Base-by-base conservation (phyloP, 768 basidiomycete species). In the Hygrophoropsis aurantiaca region DNA sequence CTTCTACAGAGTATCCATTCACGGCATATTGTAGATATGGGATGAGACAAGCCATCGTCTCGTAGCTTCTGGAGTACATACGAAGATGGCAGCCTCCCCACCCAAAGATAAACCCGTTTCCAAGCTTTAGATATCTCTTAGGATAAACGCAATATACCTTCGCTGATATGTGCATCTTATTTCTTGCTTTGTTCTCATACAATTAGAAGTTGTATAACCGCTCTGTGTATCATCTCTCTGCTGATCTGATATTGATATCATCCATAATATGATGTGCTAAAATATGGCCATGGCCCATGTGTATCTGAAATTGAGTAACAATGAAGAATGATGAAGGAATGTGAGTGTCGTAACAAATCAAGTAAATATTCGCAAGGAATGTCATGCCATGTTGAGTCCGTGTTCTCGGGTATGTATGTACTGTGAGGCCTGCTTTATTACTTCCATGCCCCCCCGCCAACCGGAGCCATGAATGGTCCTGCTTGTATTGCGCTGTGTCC, bases 51-150 rank as follows among this genome's bases (percentile, higher is more conserved):
- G 72, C 49, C 74, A 72, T 47, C 74, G 79, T 11, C 62, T 84
- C 4, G 74, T 79, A 9, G 75, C 74, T 5, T 80, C 81, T 1
- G 81, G 77, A 1, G 70, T 74, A 1, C 80, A 82, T 39, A 69
- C 75, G 44, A 81, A 80, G 51, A 81, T 82, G 80, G 56, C 64
- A 20, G 73, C 80, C 1, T 77, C 78, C 9, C 9, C 37, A 15
- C 40, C 48, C 30, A 47, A 18, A 15, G 27, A 30, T 13, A 30
- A 30, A 13, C 27, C 13, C 27, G 27, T 30, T 13, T 30, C 27
- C 27, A 30, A 30, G 27, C 27, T 30, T 7, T 30, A 13, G 13
- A 30, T 30, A 30, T 6, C 27, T 13, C 27, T 7, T 30, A 13
- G 6, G 27, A 30, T 30, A 6, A 13, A 7, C n/a, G n/a, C n/a